Conservation (phyloP, 2,329 filamentous ascomycete genomes). For the Leptographium radiaticola region DNA sequence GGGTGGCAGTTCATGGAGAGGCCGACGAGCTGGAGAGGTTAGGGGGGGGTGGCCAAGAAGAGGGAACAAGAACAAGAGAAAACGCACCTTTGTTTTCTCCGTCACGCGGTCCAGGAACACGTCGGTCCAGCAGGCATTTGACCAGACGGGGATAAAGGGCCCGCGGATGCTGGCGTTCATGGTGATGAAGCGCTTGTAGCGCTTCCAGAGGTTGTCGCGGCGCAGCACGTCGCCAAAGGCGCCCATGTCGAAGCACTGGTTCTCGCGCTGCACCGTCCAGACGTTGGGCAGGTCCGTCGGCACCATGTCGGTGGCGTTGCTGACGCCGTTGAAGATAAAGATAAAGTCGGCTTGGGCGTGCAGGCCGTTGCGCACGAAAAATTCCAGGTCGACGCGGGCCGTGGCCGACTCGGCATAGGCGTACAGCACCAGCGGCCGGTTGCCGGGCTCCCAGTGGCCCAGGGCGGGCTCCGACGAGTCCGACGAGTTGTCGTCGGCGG, state of each 20-base stretch:
- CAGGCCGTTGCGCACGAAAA: conserved; percentile 23
- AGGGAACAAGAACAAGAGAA: not conserved
- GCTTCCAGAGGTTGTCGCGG: conserved; percentile 18
- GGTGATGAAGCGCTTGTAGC: conserved; percentile 23
- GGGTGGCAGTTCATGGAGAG: conserved; percentile 23
- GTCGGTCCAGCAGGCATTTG: conserved; percentile 22
- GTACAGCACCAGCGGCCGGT: conserved; percentile 19
- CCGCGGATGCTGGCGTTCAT: conserved; percentile 23
- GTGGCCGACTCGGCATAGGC: conserved; percentile 21
- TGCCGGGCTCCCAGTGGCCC: not conserved
- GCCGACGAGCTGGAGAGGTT: conserved; percentile 17
- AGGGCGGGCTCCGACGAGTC: too few species aligned
- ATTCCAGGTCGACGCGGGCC: conserved; percentile 21
- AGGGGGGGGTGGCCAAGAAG: not conserved
- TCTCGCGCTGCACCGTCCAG: conserved; percentile 16
- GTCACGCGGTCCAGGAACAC: conserved; percentile 19
- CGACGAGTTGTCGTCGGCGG: too few species aligned
- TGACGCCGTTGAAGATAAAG: conserved; percentile 25
- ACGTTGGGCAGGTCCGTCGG: conserved; percentile 18
- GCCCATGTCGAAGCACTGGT: conserved; percentile 24
- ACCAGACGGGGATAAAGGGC: conserved; percentile 23
- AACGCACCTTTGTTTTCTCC: conserved; percentile 15
- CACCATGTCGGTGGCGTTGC: conserved; percentile 14
- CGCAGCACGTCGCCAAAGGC: conserved; percentile 22
- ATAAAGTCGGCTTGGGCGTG: conserved; percentile 25